Evolutionary conservation across 257 asterid genomes (phyloP).

Genomic region (Solanum peruvianum): DNA sequence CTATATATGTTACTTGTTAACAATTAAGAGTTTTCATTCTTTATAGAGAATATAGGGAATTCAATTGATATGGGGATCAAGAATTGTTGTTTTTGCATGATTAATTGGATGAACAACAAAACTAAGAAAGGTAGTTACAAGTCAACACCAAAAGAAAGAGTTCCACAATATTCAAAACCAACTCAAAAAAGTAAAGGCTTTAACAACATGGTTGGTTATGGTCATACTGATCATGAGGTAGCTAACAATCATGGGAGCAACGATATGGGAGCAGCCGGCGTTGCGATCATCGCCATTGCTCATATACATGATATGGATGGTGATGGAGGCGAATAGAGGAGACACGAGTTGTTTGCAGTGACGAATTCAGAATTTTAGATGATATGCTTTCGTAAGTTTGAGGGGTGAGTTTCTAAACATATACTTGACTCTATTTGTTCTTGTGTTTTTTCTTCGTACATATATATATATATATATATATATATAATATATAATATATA

Average conservation of each 20-base stretch:
- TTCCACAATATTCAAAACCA: neutral
- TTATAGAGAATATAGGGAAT: neutral
- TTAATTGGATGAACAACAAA: neutral
- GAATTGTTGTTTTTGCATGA: neutral
- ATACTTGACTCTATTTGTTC: neutral
- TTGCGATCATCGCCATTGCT: neutral
- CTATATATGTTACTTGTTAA: neutral
- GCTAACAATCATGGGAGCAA: neutral
- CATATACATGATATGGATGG: constrained; percentile 1
- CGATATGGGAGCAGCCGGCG: neutral
- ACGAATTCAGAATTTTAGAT: neutral
- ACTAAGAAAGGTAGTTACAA: neutral
- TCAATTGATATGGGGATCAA: neutral
- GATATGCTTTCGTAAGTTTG: neutral
- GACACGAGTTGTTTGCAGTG: neutral
- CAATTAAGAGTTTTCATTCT: neutral
- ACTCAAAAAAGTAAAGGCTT: neutral
- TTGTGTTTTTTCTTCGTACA: no score
- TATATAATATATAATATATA: neutral
- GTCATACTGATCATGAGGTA: neutral
- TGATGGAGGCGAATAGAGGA: constrained; percentile 1
- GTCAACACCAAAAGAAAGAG: neutral
- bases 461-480: neutral
- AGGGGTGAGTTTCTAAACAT: neutral
- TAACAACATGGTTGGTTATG: neutral